Percentiles rank a stretch among this genome's conserved stretches.
These are phyloP conservation scores for Hirsutella minnesotensis DNA, from an alignment of 2,329 filamentous ascomycete genomes.

Conservation along the genomic window DNA sequence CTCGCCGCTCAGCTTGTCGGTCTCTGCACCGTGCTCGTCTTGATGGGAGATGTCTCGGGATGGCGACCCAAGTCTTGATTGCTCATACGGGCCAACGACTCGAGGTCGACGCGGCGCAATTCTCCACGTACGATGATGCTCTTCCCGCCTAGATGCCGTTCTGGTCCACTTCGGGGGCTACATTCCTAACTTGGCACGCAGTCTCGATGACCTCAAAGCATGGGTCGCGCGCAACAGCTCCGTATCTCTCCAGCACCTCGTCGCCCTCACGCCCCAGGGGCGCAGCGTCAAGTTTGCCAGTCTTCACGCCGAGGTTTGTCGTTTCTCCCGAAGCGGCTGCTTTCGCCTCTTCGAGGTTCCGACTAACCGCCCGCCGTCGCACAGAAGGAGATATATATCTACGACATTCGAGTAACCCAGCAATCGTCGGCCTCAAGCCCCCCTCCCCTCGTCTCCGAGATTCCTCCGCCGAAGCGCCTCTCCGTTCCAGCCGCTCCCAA, in stretches of 20 bases:
- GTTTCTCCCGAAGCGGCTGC: background rate
- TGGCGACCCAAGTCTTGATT: constrained; percentile 84
- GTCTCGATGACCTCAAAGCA: constrained; percentile 72
- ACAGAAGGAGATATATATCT: constrained; percentile 82
- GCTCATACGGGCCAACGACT: constrained; percentile 87
- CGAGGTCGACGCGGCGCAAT: constrained; percentile 62
- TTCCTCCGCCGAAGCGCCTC: constrained; percentile 41
- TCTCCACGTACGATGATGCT: constrained; percentile 50
- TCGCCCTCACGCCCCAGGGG: constrained; percentile 74
- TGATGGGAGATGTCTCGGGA: constrained; percentile 45
- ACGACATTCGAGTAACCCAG: constrained; percentile 68
- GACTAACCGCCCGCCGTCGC: background rate
- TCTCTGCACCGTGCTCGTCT: constrained; percentile 15
- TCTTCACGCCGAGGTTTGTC: constrained; percentile 63
- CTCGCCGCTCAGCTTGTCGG: constrained; percentile 1
- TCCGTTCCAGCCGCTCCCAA: constrained; percentile 62
- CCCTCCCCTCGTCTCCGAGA: constrained; percentile 32
- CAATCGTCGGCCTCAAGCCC: constrained; percentile 34
- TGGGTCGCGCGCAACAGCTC: constrained; percentile 67
- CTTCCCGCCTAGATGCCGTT: background rate
- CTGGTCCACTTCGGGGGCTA: constrained; percentile 1
- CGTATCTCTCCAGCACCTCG: constrained; percentile 68
- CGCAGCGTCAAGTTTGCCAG: constrained; percentile 74
- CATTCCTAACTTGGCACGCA: constrained; percentile 18
- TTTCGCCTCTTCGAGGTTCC: background rate